phyloP scores from a whole-genome alignment of 2,329 filamentous ascomycete species.

The Tolypocladium pustulatum region DNA sequence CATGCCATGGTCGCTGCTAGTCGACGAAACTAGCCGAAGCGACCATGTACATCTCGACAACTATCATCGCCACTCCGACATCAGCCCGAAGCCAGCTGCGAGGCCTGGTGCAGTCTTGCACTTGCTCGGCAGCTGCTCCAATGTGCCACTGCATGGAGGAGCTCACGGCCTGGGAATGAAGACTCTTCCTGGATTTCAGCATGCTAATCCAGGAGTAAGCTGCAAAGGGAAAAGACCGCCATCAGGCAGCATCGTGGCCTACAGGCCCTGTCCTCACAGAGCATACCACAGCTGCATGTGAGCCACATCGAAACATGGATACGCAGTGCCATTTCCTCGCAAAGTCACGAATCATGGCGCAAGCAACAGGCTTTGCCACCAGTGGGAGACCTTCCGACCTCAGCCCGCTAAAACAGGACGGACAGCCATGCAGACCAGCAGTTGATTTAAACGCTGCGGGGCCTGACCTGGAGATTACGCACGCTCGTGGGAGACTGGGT shows the following conservation, averaged over 20 bases:
- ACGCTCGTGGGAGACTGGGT: neutral
- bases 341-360: neutral
- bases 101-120: neutral
- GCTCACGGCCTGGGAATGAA: neutral
- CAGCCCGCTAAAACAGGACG: neutral
- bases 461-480: neutral
- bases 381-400: neutral
- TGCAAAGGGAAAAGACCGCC: neutral
- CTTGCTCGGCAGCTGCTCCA: neutral
- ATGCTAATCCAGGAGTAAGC: neutral
- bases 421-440: neutral
- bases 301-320: neutral
- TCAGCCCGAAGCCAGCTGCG: neutral
- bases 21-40: neutral
- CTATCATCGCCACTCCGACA: neutral
- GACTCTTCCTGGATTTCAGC: neutral
- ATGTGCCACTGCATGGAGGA: neutral
- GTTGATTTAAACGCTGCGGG: slow-evolving; percentile 1
- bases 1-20: neutral
- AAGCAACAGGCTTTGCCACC: neutral
- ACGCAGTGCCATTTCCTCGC: neutral
- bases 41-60: neutral
- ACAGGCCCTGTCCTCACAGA: neutral
- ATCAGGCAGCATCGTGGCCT: neutral
- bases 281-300: neutral